These are phyloP conservation scores for Coemansia sp. DNA, from an alignment of 192 early-diverging fungal genomes.

Conservation along the genomic window DNA sequence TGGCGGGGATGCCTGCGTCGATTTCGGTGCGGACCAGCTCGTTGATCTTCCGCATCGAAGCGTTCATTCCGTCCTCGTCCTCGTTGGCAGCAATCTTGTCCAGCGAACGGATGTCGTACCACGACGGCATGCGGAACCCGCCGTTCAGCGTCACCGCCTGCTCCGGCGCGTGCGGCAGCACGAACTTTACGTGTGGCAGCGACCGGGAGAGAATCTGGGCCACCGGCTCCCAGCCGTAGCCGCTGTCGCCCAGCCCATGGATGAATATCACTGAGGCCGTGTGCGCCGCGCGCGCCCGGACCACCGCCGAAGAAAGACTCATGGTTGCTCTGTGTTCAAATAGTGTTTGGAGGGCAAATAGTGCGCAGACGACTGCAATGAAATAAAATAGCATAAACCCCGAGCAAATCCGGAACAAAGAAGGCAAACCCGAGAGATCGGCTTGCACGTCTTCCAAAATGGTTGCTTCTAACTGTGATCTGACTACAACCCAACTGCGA, in stretches of 20 bases:
- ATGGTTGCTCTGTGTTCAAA: slow-evolving; percentile 4
- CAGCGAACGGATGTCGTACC: slow-evolving; percentile 77
- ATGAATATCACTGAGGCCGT: slow-evolving; percentile 79
- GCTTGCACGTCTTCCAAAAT: too few species aligned
- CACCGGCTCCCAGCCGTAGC: slow-evolving; percentile 51
- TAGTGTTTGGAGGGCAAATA: not conserved
- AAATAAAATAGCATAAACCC: not conserved
- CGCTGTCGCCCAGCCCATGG: slow-evolving; percentile 75
- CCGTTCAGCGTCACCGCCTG: slow-evolving; percentile 72
- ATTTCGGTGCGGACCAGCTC: slow-evolving; percentile 69
- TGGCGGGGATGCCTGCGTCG: slow-evolving; percentile 67
- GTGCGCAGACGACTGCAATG: not conserved
- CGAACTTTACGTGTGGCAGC: slow-evolving; percentile 84
- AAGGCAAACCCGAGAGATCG: too few species aligned
- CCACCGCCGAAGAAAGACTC: slow-evolving; percentile 40
- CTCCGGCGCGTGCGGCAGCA: slow-evolving; percentile 80
- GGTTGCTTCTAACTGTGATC: too few species aligned
- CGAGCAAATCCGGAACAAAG: too few species aligned
- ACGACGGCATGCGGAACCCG: slow-evolving; percentile 81
- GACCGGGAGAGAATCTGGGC: slow-evolving; percentile 22
- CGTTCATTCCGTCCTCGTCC: slow-evolving; percentile 69
- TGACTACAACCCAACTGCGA: too few species aligned
- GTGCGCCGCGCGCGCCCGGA: slow-evolving; percentile 55
- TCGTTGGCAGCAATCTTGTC: slow-evolving; percentile 52
- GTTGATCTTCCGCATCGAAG: slow-evolving; percentile 57